Conservation (phyloP, 1,284 basidiomycete genomes). For the Sphaerobolus stellatus region DNA sequence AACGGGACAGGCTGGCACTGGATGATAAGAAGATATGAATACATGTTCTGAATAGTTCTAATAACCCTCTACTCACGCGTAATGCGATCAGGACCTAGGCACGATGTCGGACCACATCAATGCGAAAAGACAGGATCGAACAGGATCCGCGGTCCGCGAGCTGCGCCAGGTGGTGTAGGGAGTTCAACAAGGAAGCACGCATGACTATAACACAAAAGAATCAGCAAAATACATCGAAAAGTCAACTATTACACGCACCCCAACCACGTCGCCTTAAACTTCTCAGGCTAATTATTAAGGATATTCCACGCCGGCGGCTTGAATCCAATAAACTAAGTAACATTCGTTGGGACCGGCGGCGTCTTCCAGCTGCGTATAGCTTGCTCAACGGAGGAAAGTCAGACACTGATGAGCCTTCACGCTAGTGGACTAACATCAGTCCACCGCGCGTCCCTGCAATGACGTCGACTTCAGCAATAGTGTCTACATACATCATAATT, state of each 20-base stretch:
- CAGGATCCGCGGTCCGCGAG: slow-evolving; percentile 60
- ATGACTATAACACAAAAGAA: slow-evolving; percentile 37
- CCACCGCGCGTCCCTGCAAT: too few relatives aligned
- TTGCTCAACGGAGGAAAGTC: too few relatives aligned
- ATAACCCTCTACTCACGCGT: slow-evolving; percentile 42
- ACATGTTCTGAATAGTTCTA: not conserved
- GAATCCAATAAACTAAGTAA: slow-evolving; percentile 12
- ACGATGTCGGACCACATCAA: slow-evolving; percentile 57
- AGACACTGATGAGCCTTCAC: too few relatives aligned
- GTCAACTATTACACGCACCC: slow-evolving; percentile 34
- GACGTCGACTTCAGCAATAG: too few relatives aligned
- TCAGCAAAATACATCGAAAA: not conserved
- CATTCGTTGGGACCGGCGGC: slow-evolving; percentile 8
- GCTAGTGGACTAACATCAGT: too few relatives aligned
- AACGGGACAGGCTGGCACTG: slow-evolving; percentile 57
- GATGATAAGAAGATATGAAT: slow-evolving; percentile 1
- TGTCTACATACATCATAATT: too few relatives aligned
- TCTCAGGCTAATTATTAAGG: slow-evolving; percentile 17
- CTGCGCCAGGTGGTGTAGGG: slow-evolving; percentile 40
- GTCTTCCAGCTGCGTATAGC: not conserved
- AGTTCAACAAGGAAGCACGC: slow-evolving; percentile 72
- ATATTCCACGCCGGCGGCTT: slow-evolving; percentile 18
- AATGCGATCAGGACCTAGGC: slow-evolving; percentile 55
- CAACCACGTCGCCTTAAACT: slow-evolving; percentile 70
- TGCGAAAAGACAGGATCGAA: slow-evolving; percentile 72